Conservation (phyloP, 208 protist genomes). For the Leishmania turanica region DNA sequence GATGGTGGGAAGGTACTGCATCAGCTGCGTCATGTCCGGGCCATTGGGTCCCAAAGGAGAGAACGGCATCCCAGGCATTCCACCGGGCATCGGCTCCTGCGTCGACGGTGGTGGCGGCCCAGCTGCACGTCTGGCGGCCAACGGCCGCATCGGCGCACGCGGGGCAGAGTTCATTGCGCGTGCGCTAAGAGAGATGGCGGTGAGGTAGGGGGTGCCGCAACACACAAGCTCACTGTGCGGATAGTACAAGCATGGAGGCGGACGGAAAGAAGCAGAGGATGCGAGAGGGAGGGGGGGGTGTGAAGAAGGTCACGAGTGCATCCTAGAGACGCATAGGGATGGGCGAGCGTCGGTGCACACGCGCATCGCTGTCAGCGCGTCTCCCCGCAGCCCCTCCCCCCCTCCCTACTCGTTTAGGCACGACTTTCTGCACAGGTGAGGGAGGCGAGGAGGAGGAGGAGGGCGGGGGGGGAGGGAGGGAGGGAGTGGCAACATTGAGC, state of each 20-base stretch:
- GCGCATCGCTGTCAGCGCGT: not conserved
- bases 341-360: not conserved
- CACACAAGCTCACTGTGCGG: not conserved
- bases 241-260: not conserved
- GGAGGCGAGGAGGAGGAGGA: not conserved
- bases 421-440: not conserved
- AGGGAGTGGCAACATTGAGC: not conserved
- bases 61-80: not conserved
- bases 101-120: not conserved
- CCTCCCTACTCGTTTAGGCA: not conserved
- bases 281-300: not conserved
- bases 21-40: constrained; percentile 34
- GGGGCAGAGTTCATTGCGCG: not conserved
- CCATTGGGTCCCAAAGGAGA: constrained; percentile 20
- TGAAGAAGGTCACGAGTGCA: not conserved
- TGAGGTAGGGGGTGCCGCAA: not conserved
- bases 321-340: too few relatives aligned
- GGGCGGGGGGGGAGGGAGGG: too few relatives aligned
- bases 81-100: not conserved
- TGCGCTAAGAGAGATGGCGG: not conserved
- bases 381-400: too few relatives aligned
- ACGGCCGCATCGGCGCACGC: not conserved
- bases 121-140: not conserved
- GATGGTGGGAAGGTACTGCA: constrained; percentile 62
- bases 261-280: not conserved